Evolutionary conservation across 768 basidiomycete genomes (phyloP).

Genomic region (Dentipellis fragilis): DNA sequence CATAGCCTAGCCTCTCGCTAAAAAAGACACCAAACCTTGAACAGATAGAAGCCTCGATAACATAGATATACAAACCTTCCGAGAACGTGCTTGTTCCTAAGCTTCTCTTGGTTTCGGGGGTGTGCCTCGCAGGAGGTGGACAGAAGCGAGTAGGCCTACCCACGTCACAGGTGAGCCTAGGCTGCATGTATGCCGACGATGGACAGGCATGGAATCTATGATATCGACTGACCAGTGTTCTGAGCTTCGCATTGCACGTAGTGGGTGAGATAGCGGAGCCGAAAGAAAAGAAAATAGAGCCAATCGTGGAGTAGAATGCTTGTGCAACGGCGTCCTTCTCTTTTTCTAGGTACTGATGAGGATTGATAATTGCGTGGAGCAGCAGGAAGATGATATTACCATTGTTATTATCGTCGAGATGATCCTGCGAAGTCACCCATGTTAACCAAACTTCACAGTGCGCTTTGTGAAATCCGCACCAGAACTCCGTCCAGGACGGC

Average conservation of each 20-base stretch:
- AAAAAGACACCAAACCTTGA: background rate
- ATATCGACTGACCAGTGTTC: slow-evolving; percentile 8
- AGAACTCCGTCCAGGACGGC: slow-evolving; percentile 10
- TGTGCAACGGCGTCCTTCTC: slow-evolving; percentile 10
- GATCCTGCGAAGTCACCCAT: slow-evolving; percentile 4
- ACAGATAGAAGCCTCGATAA: background rate
- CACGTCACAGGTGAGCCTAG: background rate
- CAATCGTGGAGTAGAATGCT: slow-evolving; percentile 11
- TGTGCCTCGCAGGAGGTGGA: background rate
- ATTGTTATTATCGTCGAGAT: slow-evolving; percentile 7
- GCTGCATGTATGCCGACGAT: background rate
- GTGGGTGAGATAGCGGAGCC: background rate
- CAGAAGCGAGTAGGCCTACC: background rate
- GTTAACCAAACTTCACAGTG: background rate
- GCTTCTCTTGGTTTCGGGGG: background rate
- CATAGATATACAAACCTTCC: slow-evolving; percentile 6
- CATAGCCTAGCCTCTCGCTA: slow-evolving; percentile 5
- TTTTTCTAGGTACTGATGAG: slow-evolving; percentile 1
- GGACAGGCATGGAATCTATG: background rate
- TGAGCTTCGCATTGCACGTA: slow-evolving; percentile 3
- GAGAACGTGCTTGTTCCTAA: slow-evolving; percentile 5
- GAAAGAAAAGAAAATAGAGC: slow-evolving; percentile 8
- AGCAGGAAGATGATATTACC: background rate
- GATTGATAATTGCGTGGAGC: background rate
- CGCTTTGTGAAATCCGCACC: background rate